Evolutionary conservation across 768 basidiomycete genomes (phyloP).

Genomic region (Suillus variegatus): DNA sequence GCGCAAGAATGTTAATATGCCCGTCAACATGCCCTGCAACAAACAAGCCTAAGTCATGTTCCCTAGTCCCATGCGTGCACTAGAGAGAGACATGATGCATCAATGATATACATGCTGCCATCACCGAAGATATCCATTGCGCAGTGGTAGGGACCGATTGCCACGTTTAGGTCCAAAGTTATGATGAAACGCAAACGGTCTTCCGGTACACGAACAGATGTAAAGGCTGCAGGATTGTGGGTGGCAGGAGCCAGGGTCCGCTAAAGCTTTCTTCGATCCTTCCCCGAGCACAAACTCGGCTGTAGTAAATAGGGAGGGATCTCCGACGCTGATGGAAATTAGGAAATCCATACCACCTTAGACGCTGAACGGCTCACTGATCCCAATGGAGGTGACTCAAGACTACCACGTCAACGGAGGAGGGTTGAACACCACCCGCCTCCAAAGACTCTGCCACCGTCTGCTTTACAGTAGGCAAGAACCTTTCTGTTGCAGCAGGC

Average conservation of each 20-base stretch:
- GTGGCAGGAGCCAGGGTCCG: conserved; percentile 39
- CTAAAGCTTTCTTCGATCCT: conserved; percentile 26
- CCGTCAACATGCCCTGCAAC: conserved; percentile 45
- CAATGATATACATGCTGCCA: conserved; percentile 56
- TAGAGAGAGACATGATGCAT: conserved; percentile 38
- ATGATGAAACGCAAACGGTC: conserved; percentile 37
- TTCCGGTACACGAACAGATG: conserved; percentile 33
- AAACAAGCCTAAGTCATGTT: neutral
- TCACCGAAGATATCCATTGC: conserved; percentile 55
- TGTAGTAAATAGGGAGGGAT: conserved; percentile 42
- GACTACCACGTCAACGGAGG: conserved; percentile 43
- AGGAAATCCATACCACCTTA: conserved; percentile 42
- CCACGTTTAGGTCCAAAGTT: conserved; percentile 29
- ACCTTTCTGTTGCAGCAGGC: conserved; percentile 24
- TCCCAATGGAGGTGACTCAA: conserved; percentile 56
- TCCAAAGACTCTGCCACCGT: conserved; percentile 43
- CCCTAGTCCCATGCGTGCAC: too few species aligned
- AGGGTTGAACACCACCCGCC: conserved; percentile 41
- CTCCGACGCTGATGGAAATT: conserved; percentile 47
- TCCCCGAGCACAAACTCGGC: conserved; percentile 48
- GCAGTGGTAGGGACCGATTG: conserved; percentile 48
- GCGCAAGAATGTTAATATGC: conserved; percentile 51
- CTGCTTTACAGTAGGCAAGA: conserved; percentile 21
- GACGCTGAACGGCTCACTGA: conserved; percentile 39
- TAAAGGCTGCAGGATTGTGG: conserved; percentile 33